Evolutionary conservation across 1,284 basidiomycete genomes (phyloP), one percentile per base, ranked within the genome.

Genomic region (Ustanciosporium gigantosporum): DNA sequence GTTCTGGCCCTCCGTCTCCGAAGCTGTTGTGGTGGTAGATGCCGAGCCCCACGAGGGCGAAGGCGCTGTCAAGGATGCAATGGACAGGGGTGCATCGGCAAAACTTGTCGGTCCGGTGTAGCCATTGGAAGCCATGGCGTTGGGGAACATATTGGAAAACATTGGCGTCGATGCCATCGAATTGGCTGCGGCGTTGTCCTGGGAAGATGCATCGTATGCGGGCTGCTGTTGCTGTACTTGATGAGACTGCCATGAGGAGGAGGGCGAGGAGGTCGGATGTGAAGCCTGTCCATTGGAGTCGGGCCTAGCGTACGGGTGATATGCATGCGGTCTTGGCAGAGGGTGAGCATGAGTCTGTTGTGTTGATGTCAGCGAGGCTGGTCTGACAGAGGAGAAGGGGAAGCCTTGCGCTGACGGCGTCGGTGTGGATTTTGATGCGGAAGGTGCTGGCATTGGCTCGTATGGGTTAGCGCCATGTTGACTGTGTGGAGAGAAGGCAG

Each of bases 31-130:
- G 15, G 58, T 46, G 25, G 41, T 50, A 36, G 58, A 46, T 43
- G 50, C 50, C 17, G 50, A 50, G 3, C 48, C 44, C 58, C 58
- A 61, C 11, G 58, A 61, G 23, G 58, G 58, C 5, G 58, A 61
- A 1, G 58, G 46, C 11, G 32, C 44, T 1, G 58, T 56, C 34
- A 61, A 52, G 19, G 58, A 56, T 14, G 52, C 44, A 31, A 61
- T 56, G 15, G 58, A 56, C 4, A 61, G 34, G 0, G 51, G 47
- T 21, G 58, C 44, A 1, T 27, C 39, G 7, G 32, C 24, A 13
- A 36, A 38, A 15, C 41, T 40, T 2, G 24, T 32, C 5, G 44
- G 11, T 14, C 45, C 19, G 5, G 22, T 8, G 9, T 52, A 41
- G 3, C 31, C 34, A 19, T 41, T 45, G 39, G 36, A 22, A 17